Conservation (phyloP, 495 filamentous ascomycete genomes). For the Hypomontagnella monticulosa region DNA sequence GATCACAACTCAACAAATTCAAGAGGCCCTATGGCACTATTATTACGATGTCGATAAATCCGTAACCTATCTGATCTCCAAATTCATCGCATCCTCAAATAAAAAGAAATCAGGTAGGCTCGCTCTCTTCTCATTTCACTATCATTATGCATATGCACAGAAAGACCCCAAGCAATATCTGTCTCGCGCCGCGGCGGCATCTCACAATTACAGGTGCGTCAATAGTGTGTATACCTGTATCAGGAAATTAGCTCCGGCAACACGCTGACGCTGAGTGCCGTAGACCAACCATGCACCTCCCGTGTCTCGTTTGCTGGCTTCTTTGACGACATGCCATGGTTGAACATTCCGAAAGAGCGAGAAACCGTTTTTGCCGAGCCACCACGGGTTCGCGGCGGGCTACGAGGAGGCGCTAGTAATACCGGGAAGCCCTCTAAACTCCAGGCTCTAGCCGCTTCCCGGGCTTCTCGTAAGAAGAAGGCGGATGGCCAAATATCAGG, state of each 20-base stretch:
- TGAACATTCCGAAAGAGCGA: constrained; percentile 75
- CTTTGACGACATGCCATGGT: constrained; percentile 89
- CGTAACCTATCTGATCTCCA: constrained; percentile 78
- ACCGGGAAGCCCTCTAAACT: constrained; percentile 86
- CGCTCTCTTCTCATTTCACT: constrained; percentile 32
- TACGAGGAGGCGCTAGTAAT: constrained; percentile 77
- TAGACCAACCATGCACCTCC: constrained; percentile 36
- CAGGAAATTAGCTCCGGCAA: constrained; percentile 9
- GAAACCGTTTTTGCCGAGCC: constrained; percentile 74
- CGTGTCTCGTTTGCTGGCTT: constrained; percentile 54
- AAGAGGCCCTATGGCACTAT: constrained; percentile 94
- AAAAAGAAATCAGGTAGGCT: constrained; percentile 64
- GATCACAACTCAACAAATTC: constrained; percentile 75
- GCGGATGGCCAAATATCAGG: constrained; percentile 68
- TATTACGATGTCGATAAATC: constrained; percentile 92
- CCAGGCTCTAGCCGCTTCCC: constrained; percentile 85
- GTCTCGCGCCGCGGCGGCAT: constrained; percentile 19
- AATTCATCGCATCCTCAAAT: constrained; percentile 54
- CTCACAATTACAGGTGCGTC: constrained; percentile 31
- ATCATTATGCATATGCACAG: background rate
- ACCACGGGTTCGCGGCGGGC: constrained; percentile 65
- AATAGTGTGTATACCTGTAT: constrained; percentile 11
- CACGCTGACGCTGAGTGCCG: constrained; percentile 24
- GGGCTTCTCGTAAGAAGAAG: constrained; percentile 87
- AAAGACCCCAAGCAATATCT: constrained; percentile 9